Conservation (phyloP, 352 stramenopile species). For the Phytopythium sindhum region DNA sequence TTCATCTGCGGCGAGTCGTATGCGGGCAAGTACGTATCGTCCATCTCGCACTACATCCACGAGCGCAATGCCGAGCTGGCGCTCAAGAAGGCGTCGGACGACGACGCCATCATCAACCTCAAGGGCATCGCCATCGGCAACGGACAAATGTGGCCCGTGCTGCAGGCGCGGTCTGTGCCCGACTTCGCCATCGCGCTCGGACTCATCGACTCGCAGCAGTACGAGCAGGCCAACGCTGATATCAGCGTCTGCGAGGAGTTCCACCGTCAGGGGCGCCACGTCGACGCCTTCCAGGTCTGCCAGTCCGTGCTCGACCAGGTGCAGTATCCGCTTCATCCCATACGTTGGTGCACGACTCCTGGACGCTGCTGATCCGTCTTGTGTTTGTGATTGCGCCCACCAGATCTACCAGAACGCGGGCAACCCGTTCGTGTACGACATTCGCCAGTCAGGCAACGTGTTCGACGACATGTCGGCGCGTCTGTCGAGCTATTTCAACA, state of each 20-base stretch:
- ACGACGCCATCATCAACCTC: conserved; percentile 71
- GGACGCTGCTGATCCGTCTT: background rate
- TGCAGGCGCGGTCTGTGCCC: conserved; percentile 76
- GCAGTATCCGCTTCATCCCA: background rate
- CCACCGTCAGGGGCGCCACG: conserved; percentile 62
- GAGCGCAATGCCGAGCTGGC: conserved; percentile 58
- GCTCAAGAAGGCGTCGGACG: conserved; percentile 14
- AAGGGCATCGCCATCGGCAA: conserved; percentile 91
- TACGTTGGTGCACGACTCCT: too few species aligned
- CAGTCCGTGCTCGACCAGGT: conserved; percentile 59
- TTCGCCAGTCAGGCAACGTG: conserved; percentile 55
- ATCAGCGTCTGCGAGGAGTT: conserved; percentile 78
- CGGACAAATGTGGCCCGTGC: conserved; percentile 78
- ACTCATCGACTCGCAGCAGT: conserved; percentile 82
- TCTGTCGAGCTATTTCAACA: conserved; percentile 82
- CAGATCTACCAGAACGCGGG: conserved; percentile 74
- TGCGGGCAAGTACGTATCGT: conserved; percentile 96
- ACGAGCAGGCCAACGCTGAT: conserved; percentile 63
- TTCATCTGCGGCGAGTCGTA: conserved; percentile 92
- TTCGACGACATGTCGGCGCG: conserved; percentile 48
- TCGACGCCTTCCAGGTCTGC: conserved; percentile 74
- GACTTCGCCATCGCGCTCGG: conserved; percentile 80
- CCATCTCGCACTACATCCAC: conserved; percentile 93
- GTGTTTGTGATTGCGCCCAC: background rate
- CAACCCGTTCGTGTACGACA: conserved; percentile 86